These are phyloP conservation scores for Trichoderma afroharzianum DNA, from an alignment of 2,329 filamentous ascomycete species.

Conservation along the genomic window DNA sequence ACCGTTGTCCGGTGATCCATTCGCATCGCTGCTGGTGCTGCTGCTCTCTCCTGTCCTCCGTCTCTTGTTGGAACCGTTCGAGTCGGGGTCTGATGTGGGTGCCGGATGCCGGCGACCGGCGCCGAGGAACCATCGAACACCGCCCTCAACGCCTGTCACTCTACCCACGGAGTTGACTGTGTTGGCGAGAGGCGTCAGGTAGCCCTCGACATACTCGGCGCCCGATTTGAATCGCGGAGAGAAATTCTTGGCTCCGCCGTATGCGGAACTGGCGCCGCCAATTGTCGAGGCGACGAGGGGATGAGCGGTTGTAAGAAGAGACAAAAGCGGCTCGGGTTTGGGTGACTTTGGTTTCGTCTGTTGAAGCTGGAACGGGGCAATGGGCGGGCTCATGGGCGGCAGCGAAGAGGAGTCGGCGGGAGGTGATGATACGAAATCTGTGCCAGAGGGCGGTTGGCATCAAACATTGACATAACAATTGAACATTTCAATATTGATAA, in stretches of 20 bases:
- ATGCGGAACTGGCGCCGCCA: slow-evolving; percentile 78
- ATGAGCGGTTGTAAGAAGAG: slow-evolving; percentile 82
- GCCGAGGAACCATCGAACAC: slow-evolving; percentile 78
- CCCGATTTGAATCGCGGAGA: slow-evolving; percentile 85
- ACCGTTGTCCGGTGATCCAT: slow-evolving; percentile 20
- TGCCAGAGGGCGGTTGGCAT: background rate
- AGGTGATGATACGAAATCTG: slow-evolving; percentile 66
- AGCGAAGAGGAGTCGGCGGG: slow-evolving; percentile 44
- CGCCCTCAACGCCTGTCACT: slow-evolving; percentile 82
- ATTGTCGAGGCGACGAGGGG: slow-evolving; percentile 83
- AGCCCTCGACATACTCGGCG: slow-evolving; percentile 86
- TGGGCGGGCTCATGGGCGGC: slow-evolving; percentile 38
- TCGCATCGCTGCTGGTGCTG: slow-evolving; percentile 21
- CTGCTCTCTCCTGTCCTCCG: slow-evolving; percentile 49
- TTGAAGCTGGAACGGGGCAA: slow-evolving; percentile 27
- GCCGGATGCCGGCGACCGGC: slow-evolving; percentile 50
- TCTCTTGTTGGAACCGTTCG: slow-evolving; percentile 50
- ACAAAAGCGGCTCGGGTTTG: slow-evolving; percentile 75
- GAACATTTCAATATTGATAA: background rate
- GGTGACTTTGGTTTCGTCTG: slow-evolving; percentile 36
- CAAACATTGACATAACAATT: background rate
- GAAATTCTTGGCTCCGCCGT: slow-evolving; percentile 84
- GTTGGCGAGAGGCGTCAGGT: slow-evolving; percentile 79
- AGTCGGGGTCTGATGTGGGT: slow-evolving; percentile 44
- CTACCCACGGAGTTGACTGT: slow-evolving; percentile 81